Conservation (phyloP, 768 basidiomycete genomes). For the Naganishia randhawae region DNA sequence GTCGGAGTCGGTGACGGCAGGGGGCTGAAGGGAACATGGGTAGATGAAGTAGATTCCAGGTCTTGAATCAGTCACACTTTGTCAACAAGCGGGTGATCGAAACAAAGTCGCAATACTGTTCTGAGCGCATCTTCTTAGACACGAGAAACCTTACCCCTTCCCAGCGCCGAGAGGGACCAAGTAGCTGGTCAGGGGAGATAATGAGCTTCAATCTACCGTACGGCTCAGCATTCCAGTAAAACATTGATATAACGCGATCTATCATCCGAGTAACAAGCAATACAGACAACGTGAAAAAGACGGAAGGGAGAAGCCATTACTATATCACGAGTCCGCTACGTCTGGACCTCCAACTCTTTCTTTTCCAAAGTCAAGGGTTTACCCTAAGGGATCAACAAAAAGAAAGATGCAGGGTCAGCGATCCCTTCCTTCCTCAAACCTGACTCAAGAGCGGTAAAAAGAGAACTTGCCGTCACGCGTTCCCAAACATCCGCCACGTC, state of each 20-base stretch:
- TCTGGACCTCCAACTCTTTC: constrained; percentile 46
- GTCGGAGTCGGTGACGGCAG: no score
- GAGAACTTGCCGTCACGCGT: constrained; percentile 57
- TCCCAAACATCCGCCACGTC: constrained; percentile 97
- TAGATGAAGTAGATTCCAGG: no score
- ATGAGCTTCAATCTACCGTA: no score
- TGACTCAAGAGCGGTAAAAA: no score
- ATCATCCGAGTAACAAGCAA: not conserved
- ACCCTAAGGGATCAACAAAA: constrained; percentile 34
- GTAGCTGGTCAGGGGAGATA: no score
- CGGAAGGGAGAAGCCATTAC: not conserved
- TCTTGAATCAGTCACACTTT: not conserved
- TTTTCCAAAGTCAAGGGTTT: constrained; percentile 48
- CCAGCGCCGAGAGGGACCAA: no score
- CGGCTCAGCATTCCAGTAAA: no score
- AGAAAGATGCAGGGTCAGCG: not conserved
- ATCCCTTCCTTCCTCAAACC: no score
- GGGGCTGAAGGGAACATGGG: no score
- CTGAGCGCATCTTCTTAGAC: no score
- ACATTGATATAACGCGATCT: not conserved
- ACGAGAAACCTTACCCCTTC: no score
- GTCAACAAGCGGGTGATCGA: not conserved
- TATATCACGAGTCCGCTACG: constrained; percentile 30
- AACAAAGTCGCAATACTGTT: not conserved
- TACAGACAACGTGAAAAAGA: not conserved